phyloP scores from a whole-genome alignment of 495 filamentous ascomycete genomes.

The Cetradonia linearis region DNA sequence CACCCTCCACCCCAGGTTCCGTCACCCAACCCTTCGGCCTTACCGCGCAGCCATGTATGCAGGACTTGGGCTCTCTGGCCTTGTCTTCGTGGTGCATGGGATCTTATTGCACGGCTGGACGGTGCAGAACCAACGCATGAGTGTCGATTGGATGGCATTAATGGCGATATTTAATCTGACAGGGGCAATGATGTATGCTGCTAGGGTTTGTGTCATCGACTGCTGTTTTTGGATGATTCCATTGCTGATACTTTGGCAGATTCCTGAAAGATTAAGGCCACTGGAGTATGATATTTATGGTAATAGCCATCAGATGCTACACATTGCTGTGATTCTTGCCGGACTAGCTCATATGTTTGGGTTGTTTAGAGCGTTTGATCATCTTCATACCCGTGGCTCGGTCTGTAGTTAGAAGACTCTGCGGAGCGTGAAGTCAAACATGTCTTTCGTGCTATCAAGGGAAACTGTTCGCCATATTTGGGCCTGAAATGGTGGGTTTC shows the following conservation, averaged over 20 bases:
- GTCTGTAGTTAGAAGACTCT: neutral
- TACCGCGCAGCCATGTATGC: conserved; percentile 35
- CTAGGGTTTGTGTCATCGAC: conserved; percentile 30
- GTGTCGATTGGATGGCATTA: conserved; percentile 33
- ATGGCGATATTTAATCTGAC: conserved; percentile 34
- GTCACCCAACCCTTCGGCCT: conserved; percentile 19
- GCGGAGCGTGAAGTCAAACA: neutral
- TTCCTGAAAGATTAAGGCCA: conserved; percentile 40
- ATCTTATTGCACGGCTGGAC: conserved; percentile 31
- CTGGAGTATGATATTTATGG: conserved; percentile 40
- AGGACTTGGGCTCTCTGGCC: conserved; percentile 33
- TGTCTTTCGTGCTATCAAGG: neutral
- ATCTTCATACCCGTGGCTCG: conserved; percentile 28
- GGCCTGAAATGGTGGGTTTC: neutral
- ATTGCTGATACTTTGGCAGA: conserved; percentile 22
- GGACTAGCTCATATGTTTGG: conserved; percentile 36
- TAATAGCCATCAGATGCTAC: conserved; percentile 44
- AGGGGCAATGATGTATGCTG: conserved; percentile 36
- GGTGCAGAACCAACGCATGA: conserved; percentile 34
- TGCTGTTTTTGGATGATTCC: neutral
- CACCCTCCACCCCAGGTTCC: conserved; percentile 20
- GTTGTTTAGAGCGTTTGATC: conserved; percentile 39
- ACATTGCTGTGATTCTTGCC: conserved; percentile 39
- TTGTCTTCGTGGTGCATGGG: conserved; percentile 38
- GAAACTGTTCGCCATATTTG: neutral